Conservation (phyloP, 441 rosid species). For the Hypseocharis bilobata region DNA sequence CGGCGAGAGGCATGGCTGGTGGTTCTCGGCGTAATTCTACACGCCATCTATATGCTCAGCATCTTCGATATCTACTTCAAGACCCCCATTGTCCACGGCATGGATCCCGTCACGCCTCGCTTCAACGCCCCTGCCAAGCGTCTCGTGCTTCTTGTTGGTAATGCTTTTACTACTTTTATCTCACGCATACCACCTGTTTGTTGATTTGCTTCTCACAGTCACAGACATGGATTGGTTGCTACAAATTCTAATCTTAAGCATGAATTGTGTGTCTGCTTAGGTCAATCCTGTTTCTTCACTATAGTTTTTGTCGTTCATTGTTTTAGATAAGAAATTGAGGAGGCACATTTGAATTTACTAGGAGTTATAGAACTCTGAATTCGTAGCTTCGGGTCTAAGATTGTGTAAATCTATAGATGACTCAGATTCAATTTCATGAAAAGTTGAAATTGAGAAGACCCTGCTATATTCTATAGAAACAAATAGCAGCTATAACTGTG, state of each 20-base stretch:
- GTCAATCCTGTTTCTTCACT: too few relatives aligned
- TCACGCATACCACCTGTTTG: background rate
- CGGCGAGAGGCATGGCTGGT: conserved; percentile 72
- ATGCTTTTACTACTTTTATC: background rate
- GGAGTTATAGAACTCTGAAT: background rate
- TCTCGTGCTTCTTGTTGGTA: conserved; percentile 78
- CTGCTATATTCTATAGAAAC: too few relatives aligned
- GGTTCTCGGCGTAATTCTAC: conserved; percentile 67
- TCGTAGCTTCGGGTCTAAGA: background rate
- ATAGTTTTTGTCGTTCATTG: background rate
- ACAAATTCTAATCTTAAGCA: background rate
- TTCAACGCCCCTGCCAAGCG: conserved; percentile 78
- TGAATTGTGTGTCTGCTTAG: background rate
- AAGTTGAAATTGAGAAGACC: too few relatives aligned
- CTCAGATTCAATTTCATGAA: background rate
- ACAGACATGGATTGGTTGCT: background rate
- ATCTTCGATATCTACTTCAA: conserved; percentile 96
- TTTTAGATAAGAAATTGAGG: background rate
- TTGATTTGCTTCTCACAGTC: conserved; percentile 7
- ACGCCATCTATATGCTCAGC: conserved; percentile 84
- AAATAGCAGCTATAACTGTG: too few relatives aligned
- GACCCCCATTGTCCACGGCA: conserved; percentile 87
- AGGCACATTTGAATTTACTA: background rate
- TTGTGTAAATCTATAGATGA: background rate
- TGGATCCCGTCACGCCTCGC: conserved; percentile 75